Evolutionary conservation across 2,329 filamentous ascomycete species (phyloP), one percentile per base, ranked within the genome.

Genomic region (Microsporum audouinii): DNA sequence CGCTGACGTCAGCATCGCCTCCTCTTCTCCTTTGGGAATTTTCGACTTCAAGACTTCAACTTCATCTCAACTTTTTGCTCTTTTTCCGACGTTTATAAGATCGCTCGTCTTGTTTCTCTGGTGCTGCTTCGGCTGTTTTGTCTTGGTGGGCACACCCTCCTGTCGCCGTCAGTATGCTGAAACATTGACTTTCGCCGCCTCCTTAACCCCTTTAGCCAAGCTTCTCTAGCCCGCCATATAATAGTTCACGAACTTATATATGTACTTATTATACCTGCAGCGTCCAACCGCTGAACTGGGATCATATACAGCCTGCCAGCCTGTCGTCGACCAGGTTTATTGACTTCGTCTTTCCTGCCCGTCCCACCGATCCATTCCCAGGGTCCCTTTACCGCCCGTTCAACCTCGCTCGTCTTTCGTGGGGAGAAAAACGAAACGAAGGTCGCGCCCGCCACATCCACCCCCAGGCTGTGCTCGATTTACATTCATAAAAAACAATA

Each of bases 101-200:
- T 29, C 43, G 43, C 14, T 5, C 5, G 23, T 14, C 23, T 10
- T 31, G 10, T 3, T 29, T 12, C 27, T 31, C 23, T 49, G 27
- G 49, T 55, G 49, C 12, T 34, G 29, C 49, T 55, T 31, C 49
- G 33, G 33, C 14, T 36, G 49, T 36, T 36, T 55, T 34, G 49
- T 36, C 49, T 12, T 23, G 14, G 31, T 55, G 49, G 33, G 58
- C 29, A 41, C 49, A 29, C 14, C 17, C 38, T 33, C 36, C 56
- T 58, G 36, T 31, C 17, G 27, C 29, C 36, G 36, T 12, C 27
- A 31, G n/a, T 23, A 41, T 58, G 56, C 56, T 58, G 56, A 58
- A 58, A 58, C 56, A 58, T 55, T 55, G 49, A 55, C 49, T 55
- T 55, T 55, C n/a, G 49, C 49, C 49, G 23, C 49, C 49, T 55